Evolutionary conservation across 2,329 filamentous ascomycete species (phyloP).

Genomic region (Epicoccum sorghinum): DNA sequence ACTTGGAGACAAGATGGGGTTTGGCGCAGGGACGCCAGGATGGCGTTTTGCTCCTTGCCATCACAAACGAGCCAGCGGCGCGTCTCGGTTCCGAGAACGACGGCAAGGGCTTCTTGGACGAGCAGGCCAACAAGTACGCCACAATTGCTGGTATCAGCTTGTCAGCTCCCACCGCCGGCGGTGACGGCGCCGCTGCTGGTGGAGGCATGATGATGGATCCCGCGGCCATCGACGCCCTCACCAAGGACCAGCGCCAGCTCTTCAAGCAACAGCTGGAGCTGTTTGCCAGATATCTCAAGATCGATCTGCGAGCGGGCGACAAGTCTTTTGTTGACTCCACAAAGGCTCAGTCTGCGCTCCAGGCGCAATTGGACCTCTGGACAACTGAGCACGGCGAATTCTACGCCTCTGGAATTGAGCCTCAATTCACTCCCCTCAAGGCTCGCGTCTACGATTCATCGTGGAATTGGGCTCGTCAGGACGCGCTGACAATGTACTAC

Average conservation of each 20-base stretch:
- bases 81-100: conserved; percentile 89
- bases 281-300: conserved; percentile 93
- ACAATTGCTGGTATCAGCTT: conserved; percentile 81
- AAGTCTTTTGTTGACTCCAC: conserved; percentile 87
- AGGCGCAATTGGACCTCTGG: conserved; percentile 94
- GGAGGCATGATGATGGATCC: conserved; percentile 99
- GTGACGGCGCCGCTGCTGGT: conserved; percentile 72
- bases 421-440: conserved; percentile 90
- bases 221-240: conserved; percentile 92
- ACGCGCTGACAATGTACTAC: conserved; percentile 98
- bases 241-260: conserved; percentile 91
- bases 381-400: conserved; percentile 94
- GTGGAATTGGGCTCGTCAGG: conserved; percentile 99
- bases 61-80: conserved; percentile 90
- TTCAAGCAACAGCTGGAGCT: conserved; percentile 99
- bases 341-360: conserved; percentile 84
- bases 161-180: conserved; percentile 72
- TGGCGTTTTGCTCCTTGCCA: conserved; percentile 81
- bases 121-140: conserved; percentile 88
- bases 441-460: conserved; percentile 96
- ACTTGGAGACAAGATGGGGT: conserved; percentile 93
- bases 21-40: conserved; percentile 87
- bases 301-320: conserved; percentile 95
- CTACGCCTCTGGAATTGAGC: conserved; percentile 93
- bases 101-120: conserved; percentile 90